A percentile compares a stretch with the other conserved stretches of the same genome.
phyloP scores from a whole-genome alignment of 768 basidiomycete genomes.

The Rhodosporidiobolus odoratus region DNA sequence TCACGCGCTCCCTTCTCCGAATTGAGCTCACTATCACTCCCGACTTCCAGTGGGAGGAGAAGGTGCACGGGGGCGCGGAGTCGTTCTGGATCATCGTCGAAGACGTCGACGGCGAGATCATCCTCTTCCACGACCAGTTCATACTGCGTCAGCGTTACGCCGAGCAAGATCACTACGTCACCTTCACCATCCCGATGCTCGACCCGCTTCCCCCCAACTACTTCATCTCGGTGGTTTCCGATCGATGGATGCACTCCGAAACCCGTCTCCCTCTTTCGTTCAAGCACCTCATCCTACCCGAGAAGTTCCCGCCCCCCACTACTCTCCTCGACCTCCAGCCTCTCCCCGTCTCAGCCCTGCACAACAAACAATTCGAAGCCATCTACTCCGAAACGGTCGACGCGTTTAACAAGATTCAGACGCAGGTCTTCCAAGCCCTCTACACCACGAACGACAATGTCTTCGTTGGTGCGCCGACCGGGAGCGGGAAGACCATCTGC shows the following conservation, averaged over 20 bases:
- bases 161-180: conserved; percentile 91
- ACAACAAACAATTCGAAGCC: conserved; percentile 85
- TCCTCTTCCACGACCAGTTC: conserved; percentile 92
- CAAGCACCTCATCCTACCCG: conserved; percentile 94
- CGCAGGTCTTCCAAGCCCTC: conserved; percentile 95
- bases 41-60: conserved; percentile 98
- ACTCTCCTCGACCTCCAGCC: conserved; percentile 87
- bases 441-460: conserved; percentile 96
- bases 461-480: conserved; percentile 92
- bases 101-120: conserved; percentile 93
- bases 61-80: conserved; percentile 80
- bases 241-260: conserved; percentile 92
- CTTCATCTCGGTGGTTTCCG: conserved; percentile 89
- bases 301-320: conserved; percentile 90
- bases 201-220: conserved; percentile 98
- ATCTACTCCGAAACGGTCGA: conserved; percentile 75
- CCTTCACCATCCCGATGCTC: conserved; percentile 90
- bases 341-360: conserved; percentile 80
- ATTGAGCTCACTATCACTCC: conserved; percentile 90
- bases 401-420: conserved; percentile 97
- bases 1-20: conserved; percentile 84
- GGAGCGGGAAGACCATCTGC: conserved; percentile 94
- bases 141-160: conserved; percentile 78
- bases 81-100: conserved; percentile 91
- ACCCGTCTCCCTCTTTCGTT: conserved; percentile 92